Conservation (phyloP, 2,329 filamentous ascomycete genomes). For the Microdochium nivale region DNA sequence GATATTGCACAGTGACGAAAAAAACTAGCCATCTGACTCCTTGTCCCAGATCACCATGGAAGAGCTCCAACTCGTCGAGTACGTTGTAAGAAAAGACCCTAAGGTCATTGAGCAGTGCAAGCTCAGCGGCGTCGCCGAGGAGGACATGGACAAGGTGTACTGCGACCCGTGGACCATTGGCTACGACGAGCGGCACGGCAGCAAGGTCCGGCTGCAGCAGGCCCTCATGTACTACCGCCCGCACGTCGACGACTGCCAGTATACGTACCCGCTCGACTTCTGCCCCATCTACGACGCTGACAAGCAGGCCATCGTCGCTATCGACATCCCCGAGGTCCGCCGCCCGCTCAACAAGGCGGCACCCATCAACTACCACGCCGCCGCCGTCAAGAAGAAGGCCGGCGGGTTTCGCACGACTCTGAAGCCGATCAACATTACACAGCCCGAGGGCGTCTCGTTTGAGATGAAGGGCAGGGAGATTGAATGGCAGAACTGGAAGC, state of each 20-base stretch:
- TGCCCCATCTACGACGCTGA: constrained; percentile 84
- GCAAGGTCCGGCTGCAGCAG: constrained; percentile 71
- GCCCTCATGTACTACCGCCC: constrained; percentile 94
- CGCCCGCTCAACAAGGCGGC: constrained; percentile 63
- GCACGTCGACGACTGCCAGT: constrained; percentile 77
- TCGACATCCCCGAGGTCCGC: constrained; percentile 72
- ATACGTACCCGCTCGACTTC: constrained; percentile 87
- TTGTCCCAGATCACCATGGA: constrained; percentile 74
- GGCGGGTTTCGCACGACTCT: constrained; percentile 71
- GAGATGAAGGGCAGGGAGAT: constrained; percentile 64
- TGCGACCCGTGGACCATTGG: constrained; percentile 96
- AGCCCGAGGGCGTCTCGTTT: constrained; percentile 86
- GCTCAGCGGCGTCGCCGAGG: constrained; percentile 68
- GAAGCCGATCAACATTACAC: constrained; percentile 81
- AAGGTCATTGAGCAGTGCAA: constrained; percentile 87
- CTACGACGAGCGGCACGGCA: constrained; percentile 85
- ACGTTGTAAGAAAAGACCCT: constrained; percentile 65
- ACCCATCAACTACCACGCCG: constrained; percentile 73
- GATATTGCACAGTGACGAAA: too few relatives aligned
- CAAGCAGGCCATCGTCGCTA: constrained; percentile 69
- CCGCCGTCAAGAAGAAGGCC: constrained; percentile 61
- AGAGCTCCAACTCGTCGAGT: constrained; percentile 74
- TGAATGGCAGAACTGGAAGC: constrained; percentile 88
- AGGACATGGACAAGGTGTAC: constrained; percentile 93
- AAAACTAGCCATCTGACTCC: too few relatives aligned